Percentiles rank a stretch among this genome's conserved stretches.
These are phyloP conservation scores for Starmerella riodocensis DNA, from an alignment of 805 yeast genomes.

Conservation along the genomic window DNA sequence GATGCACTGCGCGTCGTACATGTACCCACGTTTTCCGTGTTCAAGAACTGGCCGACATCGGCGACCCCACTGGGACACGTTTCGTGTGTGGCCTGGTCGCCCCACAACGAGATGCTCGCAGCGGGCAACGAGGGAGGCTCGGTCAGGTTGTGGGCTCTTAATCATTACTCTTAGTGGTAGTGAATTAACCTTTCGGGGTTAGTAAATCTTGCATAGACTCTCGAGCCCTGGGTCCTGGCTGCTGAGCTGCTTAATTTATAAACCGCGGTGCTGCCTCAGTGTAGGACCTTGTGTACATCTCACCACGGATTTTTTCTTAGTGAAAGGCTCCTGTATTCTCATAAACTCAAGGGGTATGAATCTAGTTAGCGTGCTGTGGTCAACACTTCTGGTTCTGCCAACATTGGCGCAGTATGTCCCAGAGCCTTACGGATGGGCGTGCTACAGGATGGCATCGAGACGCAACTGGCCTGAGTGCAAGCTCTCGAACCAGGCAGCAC, in stretches of 20 bases:
- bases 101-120: constrained; percentile 68
- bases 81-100: constrained; percentile 64
- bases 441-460: constrained; percentile 10
- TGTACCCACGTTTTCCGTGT: constrained; percentile 74
- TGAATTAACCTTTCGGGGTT: too few species aligned
- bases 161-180: constrained; percentile 47
- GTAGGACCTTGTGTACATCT: too few species aligned
- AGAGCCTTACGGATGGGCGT: constrained; percentile 20
- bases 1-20: constrained; percentile 83
- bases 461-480: constrained; percentile 15
- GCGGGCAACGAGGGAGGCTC: constrained; percentile 86
- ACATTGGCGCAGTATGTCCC: constrained; percentile 13
- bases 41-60: constrained; percentile 92
- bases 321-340: too few species aligned
- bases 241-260: too few species aligned
- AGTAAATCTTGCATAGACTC: too few species aligned
- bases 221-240: too few species aligned
- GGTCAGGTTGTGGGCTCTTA: constrained; percentile 76
- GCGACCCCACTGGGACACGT: constrained; percentile 95
- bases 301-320: too few species aligned
- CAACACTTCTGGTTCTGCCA: too few species aligned
- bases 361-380: too few species aligned
- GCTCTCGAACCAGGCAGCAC: background rate
- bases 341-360: too few species aligned
- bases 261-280: too few species aligned